These are phyloP conservation scores for Coemansia sp. DNA, from an alignment of 192 early-diverging fungal genomes.

Conservation along the genomic window DNA sequence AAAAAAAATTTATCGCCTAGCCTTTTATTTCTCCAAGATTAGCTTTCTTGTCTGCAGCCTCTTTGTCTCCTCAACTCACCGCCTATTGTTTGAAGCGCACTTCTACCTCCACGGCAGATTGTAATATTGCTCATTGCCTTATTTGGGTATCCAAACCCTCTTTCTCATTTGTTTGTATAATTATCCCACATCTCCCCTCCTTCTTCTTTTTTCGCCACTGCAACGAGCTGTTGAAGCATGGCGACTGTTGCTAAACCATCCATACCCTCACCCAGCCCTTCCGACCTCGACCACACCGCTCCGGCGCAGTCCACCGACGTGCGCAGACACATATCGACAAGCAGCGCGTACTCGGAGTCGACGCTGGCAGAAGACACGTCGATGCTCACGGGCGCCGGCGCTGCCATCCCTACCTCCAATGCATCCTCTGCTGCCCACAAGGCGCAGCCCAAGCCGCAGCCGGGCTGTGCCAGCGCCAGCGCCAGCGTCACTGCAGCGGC, in stretches of 20 bases:
- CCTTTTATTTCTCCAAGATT: background rate
- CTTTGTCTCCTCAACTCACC: background rate
- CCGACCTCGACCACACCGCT: slow-evolving; percentile 3
- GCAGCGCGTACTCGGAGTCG: slow-evolving; percentile 17
- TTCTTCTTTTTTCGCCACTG: background rate
- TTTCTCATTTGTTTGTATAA: background rate
- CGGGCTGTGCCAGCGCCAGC: background rate
- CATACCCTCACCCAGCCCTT: slow-evolving; percentile 4
- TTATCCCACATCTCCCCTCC: background rate
- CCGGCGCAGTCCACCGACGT: slow-evolving; percentile 14
- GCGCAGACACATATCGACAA: slow-evolving; percentile 43
- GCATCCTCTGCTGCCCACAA: background rate
- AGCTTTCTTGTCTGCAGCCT: background rate
- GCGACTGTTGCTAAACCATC: slow-evolving; percentile 3
- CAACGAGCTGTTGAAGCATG: background rate
- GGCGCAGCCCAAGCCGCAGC: background rate
- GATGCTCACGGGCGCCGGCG: background rate
- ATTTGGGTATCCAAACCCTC: background rate
- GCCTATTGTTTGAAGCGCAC: background rate
- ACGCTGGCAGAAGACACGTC: background rate
- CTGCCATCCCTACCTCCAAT: background rate
- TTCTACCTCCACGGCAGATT: background rate
- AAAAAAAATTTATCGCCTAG: background rate
- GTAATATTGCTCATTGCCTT: slow-evolving; percentile 1
- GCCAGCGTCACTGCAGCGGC: slow-evolving; percentile 9